Percentiles rank a stretch among this genome's conserved stretches.
These are phyloP conservation scores for Dryas octopetala DNA, from an alignment of 306 rosid species.

Conservation along the genomic window DNA sequence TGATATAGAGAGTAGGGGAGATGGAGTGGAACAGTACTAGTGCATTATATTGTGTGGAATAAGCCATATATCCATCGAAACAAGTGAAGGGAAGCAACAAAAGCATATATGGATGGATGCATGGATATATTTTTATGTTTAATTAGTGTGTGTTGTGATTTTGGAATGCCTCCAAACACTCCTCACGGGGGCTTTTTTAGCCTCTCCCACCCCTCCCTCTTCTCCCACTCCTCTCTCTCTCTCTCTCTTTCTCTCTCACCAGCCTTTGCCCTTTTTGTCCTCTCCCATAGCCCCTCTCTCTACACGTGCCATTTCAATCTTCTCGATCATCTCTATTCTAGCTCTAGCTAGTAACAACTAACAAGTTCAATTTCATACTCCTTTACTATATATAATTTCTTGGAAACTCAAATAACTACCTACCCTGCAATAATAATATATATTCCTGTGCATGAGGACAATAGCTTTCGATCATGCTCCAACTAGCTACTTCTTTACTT, in stretches of 20 bases:
- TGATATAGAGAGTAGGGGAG: constrained; percentile 25
- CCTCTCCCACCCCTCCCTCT: constrained; percentile 21
- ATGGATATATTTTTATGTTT: constrained; percentile 9
- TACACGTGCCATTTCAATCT: constrained; percentile 67
- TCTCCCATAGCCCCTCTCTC: constrained; percentile 45
- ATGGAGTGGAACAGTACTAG: too few species aligned
- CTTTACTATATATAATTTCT: not conserved
- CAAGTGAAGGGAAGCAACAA: constrained; percentile 54
- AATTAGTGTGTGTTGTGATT: constrained; percentile 35
- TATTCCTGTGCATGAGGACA: constrained; percentile 4
- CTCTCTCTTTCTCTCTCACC: constrained; percentile 9
- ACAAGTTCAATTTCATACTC: constrained; percentile 3
- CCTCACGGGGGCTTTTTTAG: constrained; percentile 91
- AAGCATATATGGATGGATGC: constrained; percentile 48
- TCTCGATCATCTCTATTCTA: constrained; percentile 21
- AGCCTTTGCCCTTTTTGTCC: constrained; percentile 30
- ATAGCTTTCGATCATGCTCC: not conserved
- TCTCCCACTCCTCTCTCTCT: constrained; percentile 12
- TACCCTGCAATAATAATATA: not conserved
- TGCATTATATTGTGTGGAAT: too few species aligned
- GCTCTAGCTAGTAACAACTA: constrained; percentile 21
- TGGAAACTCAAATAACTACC: constrained; percentile 20
- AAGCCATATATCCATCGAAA: too few species aligned
- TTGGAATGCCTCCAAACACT: constrained; percentile 95
- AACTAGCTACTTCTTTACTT: not conserved